Evolutionary conservation across 306 rosid genomes (phyloP), one percentile per base, ranked within the genome.

Genomic region (Styphnolobium japonicum): DNA sequence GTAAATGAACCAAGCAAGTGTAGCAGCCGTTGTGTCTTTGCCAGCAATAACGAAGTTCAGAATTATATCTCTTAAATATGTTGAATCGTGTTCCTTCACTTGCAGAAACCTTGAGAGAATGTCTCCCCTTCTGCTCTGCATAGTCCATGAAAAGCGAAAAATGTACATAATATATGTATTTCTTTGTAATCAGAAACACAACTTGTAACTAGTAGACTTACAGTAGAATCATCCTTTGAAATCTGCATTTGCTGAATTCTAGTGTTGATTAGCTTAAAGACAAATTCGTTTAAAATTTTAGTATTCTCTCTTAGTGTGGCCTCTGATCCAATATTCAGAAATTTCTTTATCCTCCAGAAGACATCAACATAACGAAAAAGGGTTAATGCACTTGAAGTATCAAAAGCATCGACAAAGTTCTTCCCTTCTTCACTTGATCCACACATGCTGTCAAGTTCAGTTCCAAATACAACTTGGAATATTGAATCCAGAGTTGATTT

Each of bases 1-100:
- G 87, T 87, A 90, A 74, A 92, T 51, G 81, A 92, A 90, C 95
- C 93, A 92, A 21, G 96, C n/a, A 67, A 92, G 88, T 75, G 97
- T 87, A 1, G 84, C 76, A 27, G 91, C 96, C 0, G 93, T 84
- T 21, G 96, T 92, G 75, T 90, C 97, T 86, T 86, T 92, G 6
- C 97, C 97, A 15, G 96, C 97, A 36, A 92, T 83, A 6, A 92
- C 67, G 56, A 90, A 75, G 80, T 86, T 90, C 4, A 92, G 87
- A 84, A 90, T 85, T 81, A 90, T 89, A 80, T 92, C 96, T 56
- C 90, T 79, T 0, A 92, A 79, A 80, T 86, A 87, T 40, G 21
- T 80, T 14, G 85, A 56, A 72, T 90, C 88, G 58, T 37, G 62
- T 56, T 42, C 84, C 36, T 71, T 67, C 65, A 21, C 83, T 81